Base-by-base conservation (phyloP, 495 filamentous ascomycete genomes). In the Copromyces sp. region DNA sequence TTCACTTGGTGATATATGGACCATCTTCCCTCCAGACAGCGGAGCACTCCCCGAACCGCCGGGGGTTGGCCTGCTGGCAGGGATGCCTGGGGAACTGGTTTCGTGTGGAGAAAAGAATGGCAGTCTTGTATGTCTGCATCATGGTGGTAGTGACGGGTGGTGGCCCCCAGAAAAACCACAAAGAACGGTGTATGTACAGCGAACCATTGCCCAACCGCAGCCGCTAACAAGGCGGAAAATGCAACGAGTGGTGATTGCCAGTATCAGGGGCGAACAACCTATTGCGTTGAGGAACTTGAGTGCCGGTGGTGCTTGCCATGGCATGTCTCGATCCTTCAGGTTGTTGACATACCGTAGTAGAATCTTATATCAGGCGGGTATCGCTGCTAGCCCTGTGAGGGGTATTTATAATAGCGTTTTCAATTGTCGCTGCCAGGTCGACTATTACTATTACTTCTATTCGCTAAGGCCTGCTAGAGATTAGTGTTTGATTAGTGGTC, bases 1-100 rank as follows among this genome's bases (percentile, higher is more conserved):
- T 73, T 73, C 74, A 72, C 71, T 72, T 76, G 76, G 76, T 77
- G 76, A 80, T 80, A 80, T 80, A 80, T 78, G 79, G 79, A 65
- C 75, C 74, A 76, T 72, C 42, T 74, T 76, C n/a, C 70, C 68
- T 61, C 70, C 70, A 75, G 71, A 74, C 47, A 73, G 73, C 75
- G 47, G 68, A 74, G 74, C 70, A 69, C 47, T 45, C 45, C 17
- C 69, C 47, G 69, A 73, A 75, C 72, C 24, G 24, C 24, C 24
- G 24, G 24, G 72, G 78, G 78, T 76, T 79, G 42, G 76, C 69
- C 72, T 71, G 74, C 75, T 65, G 73, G 74, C 78, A 79, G 77
- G 78, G 78, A 75, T 74, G 2, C 42, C n/a, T 47, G 3, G 70
- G 72, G 39, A 72, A 73, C 47, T 71, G 74, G 77, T 77, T 72